Evolutionary conservation across 2,329 filamentous ascomycete genomes (phyloP).

Genomic region (Alternaria triticina): DNA sequence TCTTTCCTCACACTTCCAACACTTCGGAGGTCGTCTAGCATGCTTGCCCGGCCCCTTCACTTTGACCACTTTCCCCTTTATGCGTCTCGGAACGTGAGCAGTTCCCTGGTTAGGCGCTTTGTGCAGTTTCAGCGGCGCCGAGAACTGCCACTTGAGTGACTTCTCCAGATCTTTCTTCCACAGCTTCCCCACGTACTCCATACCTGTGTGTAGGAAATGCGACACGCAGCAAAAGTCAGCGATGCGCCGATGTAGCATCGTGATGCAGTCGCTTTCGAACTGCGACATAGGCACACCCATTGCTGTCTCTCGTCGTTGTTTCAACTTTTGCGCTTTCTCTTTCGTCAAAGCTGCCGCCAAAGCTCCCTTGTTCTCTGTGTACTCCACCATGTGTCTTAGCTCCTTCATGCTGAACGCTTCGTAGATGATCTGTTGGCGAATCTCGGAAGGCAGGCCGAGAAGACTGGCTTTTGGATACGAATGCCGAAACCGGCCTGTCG

Average conservation of each 20-base stretch:
- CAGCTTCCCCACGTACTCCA: constrained; percentile 12
- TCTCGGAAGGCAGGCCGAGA: constrained; percentile 19
- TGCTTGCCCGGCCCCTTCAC: background rate
- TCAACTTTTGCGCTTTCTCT: background rate
- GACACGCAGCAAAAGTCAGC: constrained; percentile 12
- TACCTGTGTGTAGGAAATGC: constrained; percentile 11
- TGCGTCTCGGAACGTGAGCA: background rate
- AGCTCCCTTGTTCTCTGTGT: background rate
- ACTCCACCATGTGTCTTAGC: background rate
- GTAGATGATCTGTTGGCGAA: constrained; percentile 19
- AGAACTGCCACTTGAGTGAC: background rate
- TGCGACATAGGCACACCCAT: background rate
- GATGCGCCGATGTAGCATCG: constrained; percentile 2
- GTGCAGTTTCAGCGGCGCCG: background rate
- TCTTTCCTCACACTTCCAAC: constrained; percentile 21
- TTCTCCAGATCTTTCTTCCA: constrained; percentile 10
- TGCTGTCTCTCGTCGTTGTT: background rate
- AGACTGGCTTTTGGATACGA: constrained; percentile 10
- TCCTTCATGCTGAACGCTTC: background rate
- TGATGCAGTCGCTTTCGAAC: background rate
- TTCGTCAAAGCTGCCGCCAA: background rate
- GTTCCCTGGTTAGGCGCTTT: background rate
- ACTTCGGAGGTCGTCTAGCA: constrained; percentile 10
- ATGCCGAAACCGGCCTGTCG: background rate
- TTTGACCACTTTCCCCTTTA: background rate